Percentiles rank a stretch among this genome's conserved stretches.
phyloP scores from a whole-genome alignment of 2,329 filamentous ascomycete species.

The Plenodomus tracheiphilus region DNA sequence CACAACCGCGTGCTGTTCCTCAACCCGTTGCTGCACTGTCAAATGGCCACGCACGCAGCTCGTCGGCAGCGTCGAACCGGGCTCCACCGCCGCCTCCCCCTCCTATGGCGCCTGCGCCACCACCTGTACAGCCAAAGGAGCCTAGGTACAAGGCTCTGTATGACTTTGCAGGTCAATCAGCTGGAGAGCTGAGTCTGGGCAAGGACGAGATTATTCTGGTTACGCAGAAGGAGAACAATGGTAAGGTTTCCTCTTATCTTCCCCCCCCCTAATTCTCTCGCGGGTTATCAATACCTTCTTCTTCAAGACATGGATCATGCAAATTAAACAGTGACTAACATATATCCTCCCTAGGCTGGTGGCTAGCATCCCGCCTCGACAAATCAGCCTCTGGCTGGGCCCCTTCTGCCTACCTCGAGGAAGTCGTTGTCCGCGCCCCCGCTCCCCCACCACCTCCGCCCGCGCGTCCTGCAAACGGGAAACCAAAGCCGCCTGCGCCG shows the following conservation, averaged over 20 bases:
- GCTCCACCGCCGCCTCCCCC: slow-evolving; percentile 54
- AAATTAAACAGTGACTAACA: slow-evolving; percentile 20
- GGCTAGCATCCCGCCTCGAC: slow-evolving; percentile 78
- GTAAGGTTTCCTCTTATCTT: slow-evolving; percentile 57
- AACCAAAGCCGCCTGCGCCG: slow-evolving; percentile 74
- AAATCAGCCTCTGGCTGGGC: slow-evolving; percentile 84
- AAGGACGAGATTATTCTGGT: slow-evolving; percentile 84
- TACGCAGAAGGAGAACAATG: slow-evolving; percentile 92
- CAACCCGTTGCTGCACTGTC: slow-evolving; percentile 59
- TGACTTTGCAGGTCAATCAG: slow-evolving; percentile 82
- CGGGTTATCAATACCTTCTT: not conserved
- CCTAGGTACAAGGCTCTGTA: slow-evolving; percentile 88
- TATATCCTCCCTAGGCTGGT: slow-evolving; percentile 76
- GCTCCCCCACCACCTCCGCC: slow-evolving; percentile 56
- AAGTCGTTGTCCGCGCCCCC: slow-evolving; percentile 62
- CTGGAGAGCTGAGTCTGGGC: slow-evolving; percentile 80
- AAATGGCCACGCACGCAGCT: slow-evolving; percentile 49
- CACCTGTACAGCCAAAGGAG: slow-evolving; percentile 64
- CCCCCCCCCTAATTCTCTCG: not conserved
- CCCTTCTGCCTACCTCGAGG: slow-evolving; percentile 91
- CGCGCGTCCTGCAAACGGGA: slow-evolving; percentile 67
- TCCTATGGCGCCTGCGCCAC: slow-evolving; percentile 67
- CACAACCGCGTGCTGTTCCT: slow-evolving; percentile 54
- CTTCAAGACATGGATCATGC: too few species aligned
- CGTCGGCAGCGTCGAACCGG: slow-evolving; percentile 50